These are phyloP conservation scores for Thermothielavioides terrestris DNA, from an alignment of 495 filamentous ascomycete species.

Conservation along the genomic window DNA sequence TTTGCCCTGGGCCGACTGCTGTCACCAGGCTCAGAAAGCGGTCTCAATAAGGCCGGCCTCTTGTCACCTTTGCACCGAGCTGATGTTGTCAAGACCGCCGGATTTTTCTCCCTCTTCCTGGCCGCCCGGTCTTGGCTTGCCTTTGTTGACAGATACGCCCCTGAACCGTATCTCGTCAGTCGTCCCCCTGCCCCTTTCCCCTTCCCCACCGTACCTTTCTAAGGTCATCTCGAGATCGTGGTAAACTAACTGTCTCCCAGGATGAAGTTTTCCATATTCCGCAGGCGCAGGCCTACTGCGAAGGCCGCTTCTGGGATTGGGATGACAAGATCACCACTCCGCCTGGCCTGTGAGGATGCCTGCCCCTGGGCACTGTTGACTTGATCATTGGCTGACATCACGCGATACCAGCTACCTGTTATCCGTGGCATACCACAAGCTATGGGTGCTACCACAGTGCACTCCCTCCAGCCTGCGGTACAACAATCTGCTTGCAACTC, in stretches of 20 bases:
- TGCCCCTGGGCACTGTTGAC: background rate
- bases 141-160: conserved; percentile 43
- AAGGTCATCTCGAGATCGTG: too few relatives aligned
- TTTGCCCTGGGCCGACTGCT: conserved; percentile 8
- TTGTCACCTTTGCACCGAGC: background rate
- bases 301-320: conserved; percentile 66
- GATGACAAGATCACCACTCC: conserved; percentile 96
- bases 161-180: conserved; percentile 74
- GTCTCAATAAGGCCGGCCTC: background rate
- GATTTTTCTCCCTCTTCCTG: conserved; percentile 13
- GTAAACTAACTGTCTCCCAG: conserved; percentile 32
- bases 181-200: background rate
- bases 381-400: background rate
- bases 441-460: conserved; percentile 30
- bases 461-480: conserved; percentile 39
- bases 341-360: conserved; percentile 64
- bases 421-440: conserved; percentile 35
- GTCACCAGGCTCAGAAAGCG: background rate
- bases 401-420: conserved; percentile 42
- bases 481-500: conserved; percentile 43
- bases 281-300: conserved; percentile 82
- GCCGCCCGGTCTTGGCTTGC: conserved; percentile 24
- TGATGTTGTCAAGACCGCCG: background rate
- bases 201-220: too few relatives aligned
- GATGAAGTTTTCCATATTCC: conserved; percentile 95